Evolutionary conservation across 202 grass and related monocot species (phyloP).

Genomic region (Carex sylvatica): DNA sequence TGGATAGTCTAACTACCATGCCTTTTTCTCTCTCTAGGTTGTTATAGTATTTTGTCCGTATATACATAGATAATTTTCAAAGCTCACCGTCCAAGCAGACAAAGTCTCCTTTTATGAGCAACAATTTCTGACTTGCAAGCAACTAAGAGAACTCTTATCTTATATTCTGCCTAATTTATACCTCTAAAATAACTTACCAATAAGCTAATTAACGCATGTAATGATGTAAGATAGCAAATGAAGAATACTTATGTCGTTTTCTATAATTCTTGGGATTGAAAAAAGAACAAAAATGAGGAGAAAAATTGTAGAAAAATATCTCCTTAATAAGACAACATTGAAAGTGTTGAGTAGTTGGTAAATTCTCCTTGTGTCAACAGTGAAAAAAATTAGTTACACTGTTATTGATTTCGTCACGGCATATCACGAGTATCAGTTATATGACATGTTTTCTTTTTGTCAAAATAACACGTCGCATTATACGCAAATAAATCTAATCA

Average conservation of each 20-base stretch:
- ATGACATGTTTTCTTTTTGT: too few species aligned
- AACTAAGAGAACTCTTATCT: not conserved
- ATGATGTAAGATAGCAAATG: not conserved
- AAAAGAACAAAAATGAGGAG: not conserved
- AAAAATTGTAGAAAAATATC: not conserved
- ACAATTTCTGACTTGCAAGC: conserved; percentile 21
- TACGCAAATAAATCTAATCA: too few species aligned
- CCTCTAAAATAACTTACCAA: not conserved
- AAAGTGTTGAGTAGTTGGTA: not conserved
- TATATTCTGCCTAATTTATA: not conserved
- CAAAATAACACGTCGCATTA: too few species aligned
- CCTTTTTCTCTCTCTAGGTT: conserved; percentile 27
- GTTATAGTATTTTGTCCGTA: conserved; percentile 30
- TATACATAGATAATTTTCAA: conserved; percentile 26
- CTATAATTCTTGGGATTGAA: not conserved
- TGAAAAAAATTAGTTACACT: too few species aligned
- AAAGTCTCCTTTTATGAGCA: conserved; percentile 4
- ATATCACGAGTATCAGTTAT: too few species aligned
- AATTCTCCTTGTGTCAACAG: not conserved
- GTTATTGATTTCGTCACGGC: too few species aligned
- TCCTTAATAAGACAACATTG: not conserved
- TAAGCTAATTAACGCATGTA: not conserved
- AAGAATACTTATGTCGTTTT: not conserved
- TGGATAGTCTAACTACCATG: conserved; percentile 22
- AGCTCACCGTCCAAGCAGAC: conserved; percentile 17